Evolutionary conservation across 306 rosid species (phyloP), one percentile per base, ranked within the genome.

Genomic region (Lathyrus sativus): DNA sequence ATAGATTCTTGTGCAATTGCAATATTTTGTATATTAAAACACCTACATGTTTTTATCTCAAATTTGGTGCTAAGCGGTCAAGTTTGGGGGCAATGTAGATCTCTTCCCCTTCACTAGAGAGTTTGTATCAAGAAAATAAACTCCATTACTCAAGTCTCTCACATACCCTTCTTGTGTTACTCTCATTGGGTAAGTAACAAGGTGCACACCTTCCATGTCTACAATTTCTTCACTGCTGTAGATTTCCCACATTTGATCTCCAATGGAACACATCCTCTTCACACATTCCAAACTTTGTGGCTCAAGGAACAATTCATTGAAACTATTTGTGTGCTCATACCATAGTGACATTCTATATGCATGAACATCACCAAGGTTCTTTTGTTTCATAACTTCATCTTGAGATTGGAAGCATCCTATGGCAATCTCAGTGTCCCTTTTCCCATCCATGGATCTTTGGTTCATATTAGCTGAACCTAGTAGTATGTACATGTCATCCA

Each of bases 361-460:
- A 22, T 77, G 86, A 62, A 90, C 77, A 8, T 85, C 95, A 6
- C 83, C 67, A 1, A 19, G 50, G 19, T 24, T 78, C 54, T 44
- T 79, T 45, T 62, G 59, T 29, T 62, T 71, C n/a, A 63, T 48
- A 50, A 57, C 71, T 4, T 13, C 75, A 3, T 69, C 78, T 59
- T 64, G 65, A 8, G 65, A 35, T 48, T 90, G 92, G 81, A 84
- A 85, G 89, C 96, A 86, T 53, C 99, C 97, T 70, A 93, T 84
- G 18, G 95, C 99, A 1, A 93, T 93, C 75, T 93, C 97, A 0
- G 90, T 93, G 86, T 93, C 99, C 33, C 97, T 75, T 62, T 82
- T 41, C 3, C 99, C 99, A 9, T 93, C 99, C 99, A 93, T 90
- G 19, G 99, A 93, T 69, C 99, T 73, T 53, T 90, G 99, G 83